phyloP scores from a whole-genome alignment of 148 eudicot species.

The Diospyros kaki region DNA sequence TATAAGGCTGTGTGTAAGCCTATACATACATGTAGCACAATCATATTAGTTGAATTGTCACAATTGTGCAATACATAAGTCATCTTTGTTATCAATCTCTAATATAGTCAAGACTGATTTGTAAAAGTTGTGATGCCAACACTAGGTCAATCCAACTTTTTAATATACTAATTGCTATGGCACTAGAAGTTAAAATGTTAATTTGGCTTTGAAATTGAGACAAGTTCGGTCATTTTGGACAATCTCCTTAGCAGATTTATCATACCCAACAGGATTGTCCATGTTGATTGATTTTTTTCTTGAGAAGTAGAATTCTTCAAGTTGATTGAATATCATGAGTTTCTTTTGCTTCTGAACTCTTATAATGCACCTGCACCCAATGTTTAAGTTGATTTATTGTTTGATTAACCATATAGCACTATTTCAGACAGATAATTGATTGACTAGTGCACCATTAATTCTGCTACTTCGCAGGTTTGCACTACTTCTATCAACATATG shows the following conservation, averaged over 20 bases:
- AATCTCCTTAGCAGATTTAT: neutral
- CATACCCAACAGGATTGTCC: neutral
- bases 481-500: conserved; percentile 36
- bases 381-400: conserved; percentile 1
- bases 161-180: neutral
- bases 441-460: neutral
- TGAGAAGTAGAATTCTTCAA: neutral
- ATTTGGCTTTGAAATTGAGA: neutral
- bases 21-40: no score
- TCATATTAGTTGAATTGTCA: neutral
- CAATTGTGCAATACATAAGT: neutral
- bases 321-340: neutral
- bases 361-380: neutral
- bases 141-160: neutral
- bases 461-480: conserved; percentile 30
- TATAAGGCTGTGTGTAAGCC: no score
- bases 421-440: neutral
- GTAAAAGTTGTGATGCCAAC: neutral
- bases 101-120: neutral
- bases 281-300: neutral
- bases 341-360: neutral
- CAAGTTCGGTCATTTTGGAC: neutral
- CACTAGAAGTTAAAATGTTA: neutral
- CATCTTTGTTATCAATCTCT: neutral
- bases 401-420: neutral